These are phyloP conservation scores for Salix viminalis DNA, from an alignment of 345 rosid genomes.

Conservation along the genomic window DNA sequence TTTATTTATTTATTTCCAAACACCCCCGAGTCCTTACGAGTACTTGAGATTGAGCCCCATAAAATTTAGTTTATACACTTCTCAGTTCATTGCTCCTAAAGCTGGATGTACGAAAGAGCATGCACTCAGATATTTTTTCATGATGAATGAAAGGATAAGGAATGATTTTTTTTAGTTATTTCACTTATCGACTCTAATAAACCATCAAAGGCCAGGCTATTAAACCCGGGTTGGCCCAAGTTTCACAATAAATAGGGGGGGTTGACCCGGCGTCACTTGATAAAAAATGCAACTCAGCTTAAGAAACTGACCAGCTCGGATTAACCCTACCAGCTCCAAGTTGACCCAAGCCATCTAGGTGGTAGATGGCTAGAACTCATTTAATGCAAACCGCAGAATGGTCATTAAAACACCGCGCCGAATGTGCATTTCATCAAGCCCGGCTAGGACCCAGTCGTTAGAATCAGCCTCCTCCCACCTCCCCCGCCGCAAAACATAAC, in stretches of 20 bases:
- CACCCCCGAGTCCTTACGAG: no score
- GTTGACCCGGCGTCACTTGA: accelerated
- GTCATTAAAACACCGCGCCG: background rate
- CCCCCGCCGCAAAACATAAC: background rate
- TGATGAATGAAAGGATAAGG: background rate
- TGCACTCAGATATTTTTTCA: background rate
- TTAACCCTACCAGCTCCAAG: no score
- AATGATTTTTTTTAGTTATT: background rate
- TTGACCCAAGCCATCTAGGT: background rate
- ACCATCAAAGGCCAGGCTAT: background rate
- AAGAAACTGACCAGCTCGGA: no score
- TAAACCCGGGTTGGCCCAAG: background rate
- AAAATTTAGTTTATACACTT: no score
- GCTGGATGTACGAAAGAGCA: background rate
- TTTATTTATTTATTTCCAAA: no score
- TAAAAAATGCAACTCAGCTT: no score
- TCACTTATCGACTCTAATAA: background rate
- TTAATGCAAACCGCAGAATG: background rate
- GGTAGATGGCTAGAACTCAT: background rate
- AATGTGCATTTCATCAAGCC: background rate
- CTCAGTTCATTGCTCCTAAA: no score
- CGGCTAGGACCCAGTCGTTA: background rate
- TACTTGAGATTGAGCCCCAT: no score
- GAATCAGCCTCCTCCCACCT: background rate
- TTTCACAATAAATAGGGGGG: no score